These are phyloP conservation scores for Pythium monospermum DNA, from an alignment of 352 stramenopile genomes.

Conservation along the genomic window DNA sequence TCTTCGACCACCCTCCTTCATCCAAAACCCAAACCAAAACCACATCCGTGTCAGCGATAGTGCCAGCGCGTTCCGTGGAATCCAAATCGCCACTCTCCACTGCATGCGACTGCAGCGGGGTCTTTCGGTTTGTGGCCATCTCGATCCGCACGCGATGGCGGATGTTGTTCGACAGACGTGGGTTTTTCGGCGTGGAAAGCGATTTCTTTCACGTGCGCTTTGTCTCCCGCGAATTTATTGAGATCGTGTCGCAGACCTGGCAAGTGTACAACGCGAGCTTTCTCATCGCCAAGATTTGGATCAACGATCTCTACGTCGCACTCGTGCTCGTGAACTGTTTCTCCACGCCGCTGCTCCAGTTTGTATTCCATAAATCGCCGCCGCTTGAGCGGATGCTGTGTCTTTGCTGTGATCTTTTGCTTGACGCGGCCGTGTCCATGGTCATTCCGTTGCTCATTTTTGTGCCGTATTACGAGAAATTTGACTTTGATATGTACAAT, in stretches of 20 bases:
- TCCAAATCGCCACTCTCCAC: too few species aligned
- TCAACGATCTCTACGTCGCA: slow-evolving; percentile 17
- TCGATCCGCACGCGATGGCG: background rate
- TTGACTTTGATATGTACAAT: slow-evolving; percentile 8
- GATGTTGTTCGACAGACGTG: slow-evolving; percentile 9
- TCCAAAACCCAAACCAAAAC: background rate
- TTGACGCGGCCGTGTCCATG: slow-evolving; percentile 18
- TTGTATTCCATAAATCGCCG: background rate
- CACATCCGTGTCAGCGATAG: too few species aligned
- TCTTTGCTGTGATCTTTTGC: slow-evolving; percentile 9
- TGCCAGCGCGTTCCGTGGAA: too few species aligned
- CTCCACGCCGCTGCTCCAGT: slow-evolving; percentile 3
- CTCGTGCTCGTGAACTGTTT: slow-evolving; percentile 16
- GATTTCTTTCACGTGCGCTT: slow-evolving; percentile 12
- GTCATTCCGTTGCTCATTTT: slow-evolving; percentile 19
- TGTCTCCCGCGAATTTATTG: slow-evolving; percentile 2
- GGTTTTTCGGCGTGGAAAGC: slow-evolving; percentile 20
- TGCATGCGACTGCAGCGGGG: too few species aligned
- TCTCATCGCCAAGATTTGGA: slow-evolving; percentile 14
- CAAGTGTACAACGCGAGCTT: slow-evolving; percentile 18
- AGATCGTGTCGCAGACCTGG: slow-evolving; percentile 9
- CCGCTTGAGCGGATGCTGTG: slow-evolving; percentile 15
- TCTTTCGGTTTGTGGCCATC: too few species aligned
- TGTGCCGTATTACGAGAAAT: slow-evolving; percentile 17
- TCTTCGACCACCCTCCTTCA: slow-evolving; percentile 10